A percentile compares a stretch with the other conserved stretches of the same genome.
phyloP scores from a whole-genome alignment of 2,329 filamentous ascomycete species.

The Colletotrichum tofieldiae region DNA sequence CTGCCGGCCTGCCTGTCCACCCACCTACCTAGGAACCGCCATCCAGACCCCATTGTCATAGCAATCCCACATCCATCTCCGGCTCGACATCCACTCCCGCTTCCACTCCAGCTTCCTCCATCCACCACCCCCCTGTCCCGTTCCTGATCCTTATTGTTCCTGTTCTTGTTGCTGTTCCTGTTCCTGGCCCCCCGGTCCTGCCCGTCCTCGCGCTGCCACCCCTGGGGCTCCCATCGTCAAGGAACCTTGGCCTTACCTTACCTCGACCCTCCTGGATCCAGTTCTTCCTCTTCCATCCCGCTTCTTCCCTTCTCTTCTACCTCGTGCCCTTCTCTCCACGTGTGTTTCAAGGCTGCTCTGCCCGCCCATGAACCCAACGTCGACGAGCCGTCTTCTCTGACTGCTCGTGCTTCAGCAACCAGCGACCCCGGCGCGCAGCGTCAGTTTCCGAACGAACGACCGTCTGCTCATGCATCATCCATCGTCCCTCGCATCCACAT shows the following conservation, averaged over 20 bases:
- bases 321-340: slow-evolving; percentile 9
- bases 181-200: not conserved
- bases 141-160: not conserved
- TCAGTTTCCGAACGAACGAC: not conserved
- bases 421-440: not conserved
- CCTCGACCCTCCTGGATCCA: not conserved
- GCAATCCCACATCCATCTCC: too few species aligned
- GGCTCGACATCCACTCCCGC: not conserved
- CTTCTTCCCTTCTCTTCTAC: slow-evolving; percentile 25
- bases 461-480: not conserved
- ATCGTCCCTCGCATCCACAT: not conserved
- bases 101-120: not conserved
- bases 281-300: slow-evolving; percentile 19
- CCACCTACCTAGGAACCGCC: too few species aligned
- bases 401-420: slow-evolving; percentile 32
- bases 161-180: not conserved
- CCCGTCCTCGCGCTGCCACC: not conserved
- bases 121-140: not conserved
- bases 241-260: not conserved
- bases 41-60: too few species aligned
- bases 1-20: too few species aligned
- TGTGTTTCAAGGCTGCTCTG: slow-evolving; percentile 20
- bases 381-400: slow-evolving; percentile 28
- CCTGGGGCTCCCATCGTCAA: slow-evolving; percentile 1
- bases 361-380: slow-evolving; percentile 16